phyloP scores from a whole-genome alignment of 768 basidiomycete genomes.

The Strobilomyces dryophilus region DNA sequence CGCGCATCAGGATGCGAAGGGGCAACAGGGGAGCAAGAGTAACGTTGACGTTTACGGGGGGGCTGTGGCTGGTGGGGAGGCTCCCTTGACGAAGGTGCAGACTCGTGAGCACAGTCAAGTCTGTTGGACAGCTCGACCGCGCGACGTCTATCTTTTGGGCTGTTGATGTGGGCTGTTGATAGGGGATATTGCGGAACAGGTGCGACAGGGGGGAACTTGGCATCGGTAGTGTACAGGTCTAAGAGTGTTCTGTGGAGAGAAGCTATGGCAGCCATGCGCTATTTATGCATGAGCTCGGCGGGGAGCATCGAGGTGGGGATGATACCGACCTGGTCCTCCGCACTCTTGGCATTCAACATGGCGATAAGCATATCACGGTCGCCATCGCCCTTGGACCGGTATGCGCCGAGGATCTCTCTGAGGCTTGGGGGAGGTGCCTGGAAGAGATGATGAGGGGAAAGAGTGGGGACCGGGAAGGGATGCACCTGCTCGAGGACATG shows the following conservation, averaged over 20 bases:
- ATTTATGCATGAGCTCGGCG: constrained; percentile 7
- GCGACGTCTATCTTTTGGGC: constrained; percentile 20
- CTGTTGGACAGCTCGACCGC: constrained; percentile 14
- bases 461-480: background rate
- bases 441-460: background rate
- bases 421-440: constrained; percentile 78
- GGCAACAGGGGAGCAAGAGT: constrained; percentile 52
- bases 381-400: constrained; percentile 80
- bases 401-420: constrained; percentile 83
- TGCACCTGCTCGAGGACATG: constrained; percentile 45
- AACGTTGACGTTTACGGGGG: constrained; percentile 60
- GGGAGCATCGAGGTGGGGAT: constrained; percentile 1
- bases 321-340: constrained; percentile 80
- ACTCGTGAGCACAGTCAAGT: constrained; percentile 12
- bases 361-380: constrained; percentile 89
- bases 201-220: constrained; percentile 29
- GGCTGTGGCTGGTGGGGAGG: constrained; percentile 36
- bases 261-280: constrained; percentile 71
- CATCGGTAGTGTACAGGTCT: constrained; percentile 43
- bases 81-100: constrained; percentile 21
- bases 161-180: constrained; percentile 32
- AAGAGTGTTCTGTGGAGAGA: constrained; percentile 69
- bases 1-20: constrained; percentile 34
- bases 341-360: constrained; percentile 87
- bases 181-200: constrained; percentile 33